These are phyloP conservation scores for Solanum sitiens DNA, from an alignment of 257 asterid species.

Conservation along the genomic window DNA sequence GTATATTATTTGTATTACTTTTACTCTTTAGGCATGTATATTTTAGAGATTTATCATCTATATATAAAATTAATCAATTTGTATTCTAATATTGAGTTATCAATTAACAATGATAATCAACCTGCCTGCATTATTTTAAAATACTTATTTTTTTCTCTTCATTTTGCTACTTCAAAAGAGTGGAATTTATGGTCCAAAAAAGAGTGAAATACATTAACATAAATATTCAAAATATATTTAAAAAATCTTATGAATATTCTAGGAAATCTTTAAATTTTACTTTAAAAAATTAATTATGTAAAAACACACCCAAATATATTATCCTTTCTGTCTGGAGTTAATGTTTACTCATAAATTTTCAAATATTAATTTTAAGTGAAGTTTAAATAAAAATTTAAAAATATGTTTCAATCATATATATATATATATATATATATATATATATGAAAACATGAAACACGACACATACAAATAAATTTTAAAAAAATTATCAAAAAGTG, in stretches of 20 bases:
- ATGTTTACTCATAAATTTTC: background rate
- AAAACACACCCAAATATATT: no score
- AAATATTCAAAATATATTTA: background rate
- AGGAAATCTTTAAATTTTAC: no score
- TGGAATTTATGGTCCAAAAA: background rate
- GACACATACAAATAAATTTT: background rate
- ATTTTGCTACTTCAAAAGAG: background rate
- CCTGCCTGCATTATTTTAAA: background rate
- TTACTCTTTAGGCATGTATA: background rate
- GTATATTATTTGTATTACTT: background rate
- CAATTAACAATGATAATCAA: background rate
- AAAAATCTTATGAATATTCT: background rate
- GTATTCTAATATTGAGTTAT: background rate
- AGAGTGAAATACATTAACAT: background rate
- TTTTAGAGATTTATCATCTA: background rate
- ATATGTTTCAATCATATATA: no score
- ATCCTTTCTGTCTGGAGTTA: background rate
- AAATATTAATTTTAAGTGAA: background rate
- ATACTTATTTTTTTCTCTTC: background rate
- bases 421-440: no score
- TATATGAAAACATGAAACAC: no score
- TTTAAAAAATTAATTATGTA: background rate
- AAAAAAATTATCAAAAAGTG: no score
- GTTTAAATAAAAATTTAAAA: no score
- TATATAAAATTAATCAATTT: no score